Base-by-base conservation (phyloP, 495 filamentous ascomycete genomes). In the Podospora conica region DNA sequence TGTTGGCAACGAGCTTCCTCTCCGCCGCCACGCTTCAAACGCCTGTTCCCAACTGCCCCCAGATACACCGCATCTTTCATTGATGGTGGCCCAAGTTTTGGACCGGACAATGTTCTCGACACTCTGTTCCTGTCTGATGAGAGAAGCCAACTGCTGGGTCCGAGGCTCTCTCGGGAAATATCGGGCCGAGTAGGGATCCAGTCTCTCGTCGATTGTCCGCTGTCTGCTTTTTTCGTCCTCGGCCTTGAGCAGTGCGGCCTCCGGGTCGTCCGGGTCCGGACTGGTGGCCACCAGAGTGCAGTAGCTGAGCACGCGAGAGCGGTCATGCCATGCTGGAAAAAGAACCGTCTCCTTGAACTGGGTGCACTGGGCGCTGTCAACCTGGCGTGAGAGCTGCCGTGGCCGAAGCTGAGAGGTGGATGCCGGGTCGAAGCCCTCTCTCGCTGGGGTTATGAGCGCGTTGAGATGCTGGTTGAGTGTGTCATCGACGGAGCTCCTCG, bases 391-490 rank as follows among this genome's bases (percentile, higher is more conserved):
- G 15, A 80, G 75, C 33, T 87, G 83, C 25, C 86, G 83, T 3
- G 84, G 76, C 2, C 82, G 77, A 2, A 80, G 77, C 0, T 71
- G 74, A 6, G 81, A 78, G 6, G 91, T 96, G 1, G 91, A 92
- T 1, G 88, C 81, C 18, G 95, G 91, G 68, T 96, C 90, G 74
- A 96, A 98, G 9, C 85, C 85, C 22, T 78, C 74, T 25, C 72
- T 80, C 18, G 91, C 80, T 0, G 95, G 95, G 2, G 90, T 93
- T 33, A 92, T 77, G 24, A 98, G 83, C 2, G 92, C 91, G 79
- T 98, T 98, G 54, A 98, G 84, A 68, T 96, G 92, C 74, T 97
- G 94, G 1, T 87, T 87, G 69, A 98, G 97, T 18, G 90, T 90
- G 74, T 98, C 95, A 74, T 98, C 95, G 68, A 97, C 90, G 24